Evolutionary conservation across 2,329 filamentous ascomycete species (phyloP), one percentile per base, ranked within the genome.

Genomic region (Ophiostoma novo-ulmi): DNA sequence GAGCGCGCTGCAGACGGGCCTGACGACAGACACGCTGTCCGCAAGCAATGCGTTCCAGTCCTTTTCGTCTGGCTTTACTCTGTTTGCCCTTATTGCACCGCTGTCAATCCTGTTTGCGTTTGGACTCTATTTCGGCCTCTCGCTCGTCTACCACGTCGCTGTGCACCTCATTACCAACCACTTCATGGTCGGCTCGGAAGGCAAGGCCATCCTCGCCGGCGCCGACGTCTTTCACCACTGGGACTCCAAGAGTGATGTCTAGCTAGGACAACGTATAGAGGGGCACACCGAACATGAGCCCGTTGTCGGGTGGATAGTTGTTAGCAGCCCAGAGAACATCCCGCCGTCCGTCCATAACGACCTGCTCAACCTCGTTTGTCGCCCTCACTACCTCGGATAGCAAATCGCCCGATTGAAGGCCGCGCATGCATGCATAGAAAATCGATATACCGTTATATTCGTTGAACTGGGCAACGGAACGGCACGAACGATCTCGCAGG

Each of bases 1-100:
- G 41, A 81, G 81, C 2, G 83, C 83, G 0, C 83, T 85, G 81
- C 83, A 85, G 75, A 81, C 84, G 14, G 82, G 81, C 0, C 75
- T 84, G 13, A 77, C 78, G 2, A 82, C 79, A 0, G 72, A 78
- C 1, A 64, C 65, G 35, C 77, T 84, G 1, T 67, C 65, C 0
- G 72, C 76, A 0, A 81, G 79, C 72, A n/a, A 71, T 0, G 70
- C 74, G 0, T 87, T 86, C 74, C 79, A 82, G 73, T 69, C 71
- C 10, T 82, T 79, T 0, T 80, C 80, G 1, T 83, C 82, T 71
- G 82, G 82, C 1, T 85, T 86, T 70, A 80, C 81, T 3, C 75
- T 85, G 5, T 84, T 85, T 70, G 78, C 81, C 0, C 82, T 85
- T 36, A 17, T 84, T 6, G 79, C 76, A 4, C 82, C 82, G 0